Evolutionary conservation across 2,329 filamentous ascomycete species (phyloP), one percentile per base, ranked within the genome.

Genomic region (Shiraia bambusicola): DNA sequence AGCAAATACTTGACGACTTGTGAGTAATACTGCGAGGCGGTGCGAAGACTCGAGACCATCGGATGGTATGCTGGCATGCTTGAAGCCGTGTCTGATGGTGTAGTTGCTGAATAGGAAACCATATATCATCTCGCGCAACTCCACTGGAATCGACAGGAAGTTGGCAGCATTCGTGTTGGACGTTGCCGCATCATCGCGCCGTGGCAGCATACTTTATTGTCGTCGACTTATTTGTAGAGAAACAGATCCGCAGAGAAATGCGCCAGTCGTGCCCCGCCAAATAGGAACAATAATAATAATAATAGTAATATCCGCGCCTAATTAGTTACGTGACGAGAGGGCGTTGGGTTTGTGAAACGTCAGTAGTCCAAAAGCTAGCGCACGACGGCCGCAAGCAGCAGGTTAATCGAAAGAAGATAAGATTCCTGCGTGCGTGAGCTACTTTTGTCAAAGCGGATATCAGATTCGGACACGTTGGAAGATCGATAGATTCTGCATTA

Each of bases 41-140:
- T 60, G 57, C 14, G 54, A 47, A 6, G 47, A 31, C 11, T 48
- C 26, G 12, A 31, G 12, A 17, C 34, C 17, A 13, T 30, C 4
- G 34, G 25, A 25, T 8, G 40, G 13, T 12, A 38, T 38, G 26
- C 31, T 45, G 26, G 49, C 42, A 19, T 54, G 47, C 17, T 48
- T 50, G 43, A 61, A 61, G 16, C 64, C 63, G 28, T 61, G 65
- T 11, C 38, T 46, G 15, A 67, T 56, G 5, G 52, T 63, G 37
- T 55, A 59, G 27, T 56, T 52, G 26, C 52, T 54, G 43, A 66
- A 69, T 26, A 69, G 50, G 24, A 62, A 51, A n/a, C 47, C 50
- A 36, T 67, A 69, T 31, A 69, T 65, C 19, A 65, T 37, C 34
- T 66, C 60, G 22, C 65, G 54, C 6, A 69, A 43, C 47, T 69